Conservation (phyloP, 176 grass and related monocot genomes). For the Aechmea fasciata region DNA sequence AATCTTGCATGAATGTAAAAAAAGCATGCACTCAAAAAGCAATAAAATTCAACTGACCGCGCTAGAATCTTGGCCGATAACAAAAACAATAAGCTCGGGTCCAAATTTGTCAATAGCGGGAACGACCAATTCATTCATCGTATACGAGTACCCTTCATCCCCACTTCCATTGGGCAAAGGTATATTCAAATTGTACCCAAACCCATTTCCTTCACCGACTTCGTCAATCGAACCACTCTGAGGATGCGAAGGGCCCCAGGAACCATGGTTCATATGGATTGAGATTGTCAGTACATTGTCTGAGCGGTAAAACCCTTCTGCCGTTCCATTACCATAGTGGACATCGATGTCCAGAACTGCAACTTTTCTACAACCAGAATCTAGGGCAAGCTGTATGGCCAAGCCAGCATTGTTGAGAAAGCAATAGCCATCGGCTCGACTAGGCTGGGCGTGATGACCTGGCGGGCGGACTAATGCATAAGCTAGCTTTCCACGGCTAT, state of each 20-base stretch:
- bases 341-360: constrained; percentile 68
- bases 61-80: constrained; percentile 80
- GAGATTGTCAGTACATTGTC: constrained; percentile 62
- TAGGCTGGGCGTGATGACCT: constrained; percentile 76
- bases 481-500: constrained; percentile 43
- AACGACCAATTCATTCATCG: constrained; percentile 61
- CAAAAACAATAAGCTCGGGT: constrained; percentile 70
- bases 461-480: constrained; percentile 74
- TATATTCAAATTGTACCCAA: constrained; percentile 88
- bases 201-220: constrained; percentile 59
- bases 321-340: constrained; percentile 80
- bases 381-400: constrained; percentile 62
- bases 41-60: constrained; percentile 38
- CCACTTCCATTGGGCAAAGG: constrained; percentile 91
- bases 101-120: constrained; percentile 54
- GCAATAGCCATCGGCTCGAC: constrained; percentile 71
- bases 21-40: not conserved
- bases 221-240: constrained; percentile 58
- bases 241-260: constrained; percentile 71
- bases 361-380: constrained; percentile 43
- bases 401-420: constrained; percentile 87
- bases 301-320: constrained; percentile 65
- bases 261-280: constrained; percentile 84
- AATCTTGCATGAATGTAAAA: not conserved
- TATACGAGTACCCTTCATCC: constrained; percentile 68